A percentile compares a stretch with the other conserved stretches of the same genome.
phyloP scores from a whole-genome alignment of 352 stramenopile genomes.

The Globisporangium sylvaticum region DNA sequence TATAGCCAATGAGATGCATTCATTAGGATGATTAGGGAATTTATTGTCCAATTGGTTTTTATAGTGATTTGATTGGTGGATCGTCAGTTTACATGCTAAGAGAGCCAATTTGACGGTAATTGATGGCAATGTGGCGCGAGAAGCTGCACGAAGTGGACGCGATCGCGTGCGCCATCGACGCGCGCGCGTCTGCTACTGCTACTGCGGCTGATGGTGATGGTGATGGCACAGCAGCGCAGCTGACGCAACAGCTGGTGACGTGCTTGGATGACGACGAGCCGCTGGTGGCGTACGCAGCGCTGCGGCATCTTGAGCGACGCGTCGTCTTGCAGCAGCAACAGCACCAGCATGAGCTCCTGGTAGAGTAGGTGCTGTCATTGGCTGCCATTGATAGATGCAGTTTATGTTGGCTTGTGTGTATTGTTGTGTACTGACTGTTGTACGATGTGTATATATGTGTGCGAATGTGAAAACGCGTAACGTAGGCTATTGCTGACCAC shows the following conservation, averaged over 20 bases:
- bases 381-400: too few relatives aligned
- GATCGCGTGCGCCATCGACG: neutral
- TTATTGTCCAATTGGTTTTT: too few relatives aligned
- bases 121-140: neutral
- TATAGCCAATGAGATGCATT: neutral
- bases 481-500: conserved; percentile 6
- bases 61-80: neutral
- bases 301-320: conserved; percentile 30
- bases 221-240: neutral
- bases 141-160: conserved; percentile 1
- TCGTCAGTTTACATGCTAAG: neutral
- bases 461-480: neutral
- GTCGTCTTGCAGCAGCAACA: neutral
- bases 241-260: conserved; percentile 12
- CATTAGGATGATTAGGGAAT: too few relatives aligned
- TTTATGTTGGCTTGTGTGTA: too few relatives aligned
- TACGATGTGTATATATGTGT: neutral
- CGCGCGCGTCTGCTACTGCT: neutral
- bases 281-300: conserved; percentile 37
- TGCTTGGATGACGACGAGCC: conserved; percentile 31
- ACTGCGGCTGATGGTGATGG: neutral
- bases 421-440: neutral
- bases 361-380: conserved; percentile 7
- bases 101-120: neutral
- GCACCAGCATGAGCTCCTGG: neutral